Base-by-base conservation (phyloP, 805 yeast genomes). In the Schwanniomyces yamadae region DNA sequence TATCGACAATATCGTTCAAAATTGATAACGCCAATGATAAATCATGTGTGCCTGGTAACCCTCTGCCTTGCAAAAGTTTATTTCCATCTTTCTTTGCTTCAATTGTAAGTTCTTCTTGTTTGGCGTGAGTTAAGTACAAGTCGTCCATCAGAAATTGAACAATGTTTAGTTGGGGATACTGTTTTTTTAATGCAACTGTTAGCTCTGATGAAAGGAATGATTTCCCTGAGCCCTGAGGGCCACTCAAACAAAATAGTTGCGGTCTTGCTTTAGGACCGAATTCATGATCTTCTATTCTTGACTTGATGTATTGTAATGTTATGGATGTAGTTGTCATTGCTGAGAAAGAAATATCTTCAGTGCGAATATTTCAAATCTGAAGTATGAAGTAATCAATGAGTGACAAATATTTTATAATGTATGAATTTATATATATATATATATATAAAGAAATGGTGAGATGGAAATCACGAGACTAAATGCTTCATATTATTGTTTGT, bases 21-120 rank as follows among this genome's bases (percentile, higher is more conserved):
- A 71, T 56, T 6, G 57, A 45, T 5, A 44, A 30, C n/a, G 70
- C 53, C 10, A 84, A 49, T 1, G 45, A 47, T 12, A 85, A 50
- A 52, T 91, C 97, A 56, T 91, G 99, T 0, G 98, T 91, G 0
- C 97, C 97, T 0, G 98, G 98, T 11, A 86, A 69, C 0, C 98
- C 98, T 17, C 98, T 65, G 3, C 95, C 95, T 40, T 69, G 74
- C 12, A 87, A 50, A 31, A 91, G 61, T 23, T 60, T 54, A 52
- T 86, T 85, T 10, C 60, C 70, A 40, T 65, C 60, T 10, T 35
- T 18, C 8, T 23, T 28, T 3, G 66, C 59, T 2, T 30, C 14
- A 5, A 42, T 24, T 1, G 74, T 71, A 16, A 89, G 52, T 21
- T 42, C 40, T 17, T 39, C 41, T 52, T 88, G 96, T 13, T 81